These are phyloP conservation scores for Eucalyptus sp. DNA, from an alignment of 345 rosid species.

Conservation along the genomic window DNA sequence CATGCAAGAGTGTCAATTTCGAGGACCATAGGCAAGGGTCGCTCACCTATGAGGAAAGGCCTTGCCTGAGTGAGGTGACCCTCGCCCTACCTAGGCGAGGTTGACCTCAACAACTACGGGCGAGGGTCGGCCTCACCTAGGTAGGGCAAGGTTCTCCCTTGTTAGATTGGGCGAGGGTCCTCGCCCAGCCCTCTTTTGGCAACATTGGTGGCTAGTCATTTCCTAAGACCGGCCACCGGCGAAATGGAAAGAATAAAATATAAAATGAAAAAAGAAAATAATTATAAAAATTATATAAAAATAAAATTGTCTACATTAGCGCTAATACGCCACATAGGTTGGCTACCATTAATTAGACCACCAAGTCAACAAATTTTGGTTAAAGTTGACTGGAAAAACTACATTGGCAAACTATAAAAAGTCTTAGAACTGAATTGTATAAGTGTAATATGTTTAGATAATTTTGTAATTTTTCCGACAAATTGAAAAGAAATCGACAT, in stretches of 20 bases:
- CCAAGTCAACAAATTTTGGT: too few species aligned
- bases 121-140: not conserved
- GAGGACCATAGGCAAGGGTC: too few species aligned
- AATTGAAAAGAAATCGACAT: too few species aligned
- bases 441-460: too few species aligned
- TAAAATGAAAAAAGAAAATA: not conserved
- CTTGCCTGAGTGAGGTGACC: not conserved
- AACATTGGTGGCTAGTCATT: rapidly evolving
- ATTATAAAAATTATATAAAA: too few species aligned
- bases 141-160: too few species aligned
- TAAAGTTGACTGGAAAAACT: too few species aligned
- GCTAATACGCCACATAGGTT: rapidly evolving
- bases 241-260: not conserved
- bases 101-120: too few species aligned
- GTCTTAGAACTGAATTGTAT: rapidly evolving
- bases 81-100: rapidly evolving
- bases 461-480: too few species aligned
- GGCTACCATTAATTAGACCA: too few species aligned
- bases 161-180: not conserved
- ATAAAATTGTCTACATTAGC: rapidly evolving
- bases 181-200: not conserved
- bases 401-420: too few species aligned
- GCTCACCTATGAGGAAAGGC: rapidly evolving
- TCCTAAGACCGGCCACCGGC: rapidly evolving
- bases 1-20: rapidly evolving